A percentile compares a stretch with the other conserved stretches of the same genome.
Conservation (phyloP, 2,329 filamentous ascomycete genomes). For the Malbranchea cinnamomea region DNA sequence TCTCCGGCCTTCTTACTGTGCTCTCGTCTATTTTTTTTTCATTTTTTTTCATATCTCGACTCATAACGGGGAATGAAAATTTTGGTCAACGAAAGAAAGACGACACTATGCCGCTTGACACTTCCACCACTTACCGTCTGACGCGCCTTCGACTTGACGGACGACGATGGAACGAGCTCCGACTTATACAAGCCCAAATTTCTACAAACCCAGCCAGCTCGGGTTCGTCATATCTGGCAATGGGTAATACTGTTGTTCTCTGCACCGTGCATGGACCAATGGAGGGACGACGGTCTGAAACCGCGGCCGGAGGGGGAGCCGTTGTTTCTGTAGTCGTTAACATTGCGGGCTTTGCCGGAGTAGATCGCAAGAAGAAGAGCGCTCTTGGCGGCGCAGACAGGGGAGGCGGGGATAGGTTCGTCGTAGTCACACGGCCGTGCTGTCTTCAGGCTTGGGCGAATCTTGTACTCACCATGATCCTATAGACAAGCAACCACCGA, state of each 20-base stretch:
- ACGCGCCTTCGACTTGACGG: conserved; percentile 71
- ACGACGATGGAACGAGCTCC: conserved; percentile 92
- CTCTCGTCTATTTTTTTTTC: not conserved
- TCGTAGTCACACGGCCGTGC: no score
- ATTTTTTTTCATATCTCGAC: not conserved
- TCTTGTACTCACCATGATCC: not conserved
- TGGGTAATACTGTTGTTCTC: conserved; percentile 95
- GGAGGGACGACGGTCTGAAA: conserved; percentile 45
- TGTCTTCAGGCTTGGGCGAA: not conserved
- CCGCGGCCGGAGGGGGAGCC: conserved; percentile 39
- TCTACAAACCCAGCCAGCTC: conserved; percentile 85
- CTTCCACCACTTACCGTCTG: conserved; percentile 75
- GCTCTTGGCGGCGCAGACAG: conserved; percentile 28
- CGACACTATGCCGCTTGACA: conserved; percentile 73
- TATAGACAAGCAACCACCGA: conserved; percentile 50
- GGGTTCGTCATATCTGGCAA: conserved; percentile 84
- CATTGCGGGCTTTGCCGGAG: conserved; percentile 73
- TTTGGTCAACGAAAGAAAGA: not conserved
- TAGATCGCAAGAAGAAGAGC: conserved; percentile 58
- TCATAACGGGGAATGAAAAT: no score
- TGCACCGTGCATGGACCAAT: conserved; percentile 78
- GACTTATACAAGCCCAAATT: conserved; percentile 75
- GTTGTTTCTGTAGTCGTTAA: conserved; percentile 69
- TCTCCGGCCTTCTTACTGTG: no score
- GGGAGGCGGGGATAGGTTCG: conserved; percentile 63